Base-by-base conservation (phyloP, 2,329 filamentous ascomycete species). In the Ophiostoma angusticollis region DNA sequence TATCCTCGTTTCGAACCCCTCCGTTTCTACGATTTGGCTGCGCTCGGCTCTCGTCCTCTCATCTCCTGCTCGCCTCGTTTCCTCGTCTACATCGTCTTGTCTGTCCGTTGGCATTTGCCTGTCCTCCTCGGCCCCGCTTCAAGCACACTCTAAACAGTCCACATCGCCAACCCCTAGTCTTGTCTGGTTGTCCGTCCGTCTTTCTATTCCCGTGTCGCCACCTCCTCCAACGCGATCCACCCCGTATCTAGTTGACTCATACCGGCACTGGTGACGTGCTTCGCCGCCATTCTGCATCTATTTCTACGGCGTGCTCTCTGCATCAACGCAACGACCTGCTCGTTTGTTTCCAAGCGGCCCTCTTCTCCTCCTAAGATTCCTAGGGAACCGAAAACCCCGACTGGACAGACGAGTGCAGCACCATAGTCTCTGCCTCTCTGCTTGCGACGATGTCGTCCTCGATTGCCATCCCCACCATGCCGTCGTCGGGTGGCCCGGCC, bases 391-490 rank as follows among this genome's bases (percentile, higher is more conserved):
- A n/a, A n/a, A n/a, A n/a, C n/a, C n/a, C n/a, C n/a, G n/a, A n/a
- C n/a, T n/a, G n/a, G n/a, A n/a, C n/a, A n/a, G n/a, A n/a, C n/a
- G n/a, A n/a, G n/a, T n/a, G n/a, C n/a, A n/a, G n/a, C n/a, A n/a
- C n/a, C n/a, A n/a, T n/a, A n/a, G n/a, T n/a, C n/a, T n/a, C n/a
- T n/a, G n/a, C n/a, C 18, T 33, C 24, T 13, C 17, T 31, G 9
- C 19, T n/a, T 3, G 29, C 37, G 9, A 58, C 46, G 49, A 76
- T 80, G 74, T 78, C 76, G 44, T 77, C 77, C 43, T 80, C 76
- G 44, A 84, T 84, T 60, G 66, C 70, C 47, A 84, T 85, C 50
- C 79, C 78, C 47, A 60, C 67, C 45, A 42, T 47, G 19, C 40
- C 46, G 16, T 41, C 45, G 3, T 35, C 48, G 19, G 32, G 30